Base-by-base conservation (phyloP, 768 basidiomycete genomes). In the Rhodotorula toruloides region DNA sequence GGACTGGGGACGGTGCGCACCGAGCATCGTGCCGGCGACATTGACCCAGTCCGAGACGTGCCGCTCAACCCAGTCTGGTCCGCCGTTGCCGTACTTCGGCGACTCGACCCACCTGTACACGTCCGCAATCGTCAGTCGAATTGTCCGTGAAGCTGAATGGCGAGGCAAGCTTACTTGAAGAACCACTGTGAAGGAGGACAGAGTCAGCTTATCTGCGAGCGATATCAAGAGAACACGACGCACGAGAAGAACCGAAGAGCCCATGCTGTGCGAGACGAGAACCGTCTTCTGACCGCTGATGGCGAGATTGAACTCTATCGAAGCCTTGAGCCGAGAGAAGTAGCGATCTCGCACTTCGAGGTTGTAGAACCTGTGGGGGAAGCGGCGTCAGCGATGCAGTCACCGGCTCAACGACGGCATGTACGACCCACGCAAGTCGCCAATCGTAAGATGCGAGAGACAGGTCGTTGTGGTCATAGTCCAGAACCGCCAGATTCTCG, bases 331-430 rank as follows among this genome's bases (percentile, higher is more conserved):
- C 14, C 73, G 85, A 1, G 89, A 90, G 75, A 91, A 91, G 76
- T 92, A 93, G 1, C 87, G 86, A 74, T 93, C 91, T 25, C 91
- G 85, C 71, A 87, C 87, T 79, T 99, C 91, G 5, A 97, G 84
- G 76, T 99, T 98, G 77, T 84, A 87, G 77, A 85, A 90, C 21
- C 89, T 89, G 40, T 90, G 75, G 46, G 47, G 72, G 70, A 10
- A 42, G n/a, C 17, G 12, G 25, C 32, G 22, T 46, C 36, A 36
- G 50, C 31, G 27, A 22, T 43, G 19, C 25, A 49, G 31, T 5
- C 16, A 16, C 1, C 4, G 1, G 31, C 12, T 5, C 32, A 16
- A 34, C 13, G 27, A 14, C n/a, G 25, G 32, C 43, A 21, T 0
- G 11, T 5, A 27, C 25, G 43, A 29, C 36, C 22, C 32, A 53